These are phyloP conservation scores for Leishmania amazonensis DNA, from an alignment of 208 protist genomes.

Conservation along the genomic window DNA sequence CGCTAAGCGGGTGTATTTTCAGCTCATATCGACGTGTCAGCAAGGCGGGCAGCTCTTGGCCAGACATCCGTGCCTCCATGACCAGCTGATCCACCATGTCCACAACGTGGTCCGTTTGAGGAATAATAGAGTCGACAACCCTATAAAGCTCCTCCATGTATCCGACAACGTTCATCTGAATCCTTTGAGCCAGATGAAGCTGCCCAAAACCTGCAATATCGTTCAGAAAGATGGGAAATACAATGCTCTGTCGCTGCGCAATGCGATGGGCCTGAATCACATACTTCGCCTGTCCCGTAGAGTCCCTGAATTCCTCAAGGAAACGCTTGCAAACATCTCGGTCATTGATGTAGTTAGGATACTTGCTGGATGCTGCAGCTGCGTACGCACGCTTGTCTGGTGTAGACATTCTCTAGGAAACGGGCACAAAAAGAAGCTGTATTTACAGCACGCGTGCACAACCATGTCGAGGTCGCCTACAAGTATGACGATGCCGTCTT, in stretches of 20 bases:
- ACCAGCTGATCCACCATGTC: constrained; percentile 81
- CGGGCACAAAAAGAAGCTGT: not conserved
- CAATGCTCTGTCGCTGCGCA: constrained; percentile 37
- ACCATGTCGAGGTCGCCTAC: not conserved
- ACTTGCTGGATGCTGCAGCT: constrained; percentile 69
- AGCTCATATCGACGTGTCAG: constrained; percentile 82
- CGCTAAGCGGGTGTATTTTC: constrained; percentile 55
- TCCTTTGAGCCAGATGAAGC: constrained; percentile 74
- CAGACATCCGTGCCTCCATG: constrained; percentile 60
- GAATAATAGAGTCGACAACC: constrained; percentile 76
- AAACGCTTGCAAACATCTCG: constrained; percentile 74
- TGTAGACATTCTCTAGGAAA: constrained; percentile 18
- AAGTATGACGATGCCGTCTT: not conserved
- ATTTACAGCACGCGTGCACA: not conserved
- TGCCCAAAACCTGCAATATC: constrained; percentile 72
- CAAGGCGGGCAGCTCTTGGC: constrained; percentile 64
- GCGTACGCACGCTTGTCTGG: constrained; percentile 45
- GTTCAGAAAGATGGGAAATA: constrained; percentile 66
- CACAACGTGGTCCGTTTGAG: constrained; percentile 34
- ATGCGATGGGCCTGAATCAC: constrained; percentile 44
- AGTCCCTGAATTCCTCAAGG: constrained; percentile 65
- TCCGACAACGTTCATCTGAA: constrained; percentile 88
- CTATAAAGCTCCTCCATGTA: constrained; percentile 83
- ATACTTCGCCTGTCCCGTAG: constrained; percentile 59
- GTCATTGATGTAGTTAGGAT: constrained; percentile 84